These are phyloP conservation scores for Candida patagonica DNA, from an alignment of 805 yeast genomes.

Conservation along the genomic window DNA sequence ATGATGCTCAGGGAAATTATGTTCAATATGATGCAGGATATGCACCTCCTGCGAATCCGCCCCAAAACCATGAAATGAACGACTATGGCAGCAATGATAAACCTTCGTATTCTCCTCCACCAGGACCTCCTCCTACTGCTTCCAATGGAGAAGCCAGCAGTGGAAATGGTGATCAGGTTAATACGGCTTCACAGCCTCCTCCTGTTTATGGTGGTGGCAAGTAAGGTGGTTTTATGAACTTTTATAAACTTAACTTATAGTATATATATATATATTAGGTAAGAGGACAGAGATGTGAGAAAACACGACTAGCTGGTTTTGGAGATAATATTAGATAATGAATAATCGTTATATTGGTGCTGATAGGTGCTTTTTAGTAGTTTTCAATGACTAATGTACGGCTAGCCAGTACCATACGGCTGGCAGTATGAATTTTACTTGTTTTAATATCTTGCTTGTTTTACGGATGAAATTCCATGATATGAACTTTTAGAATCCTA, in stretches of 20 bases:
- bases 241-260: not conserved
- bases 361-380: too few species aligned
- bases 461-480: too few species aligned
- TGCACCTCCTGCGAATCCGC: slow-evolving; percentile 9
- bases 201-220: slow-evolving; percentile 4
- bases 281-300: too few species aligned
- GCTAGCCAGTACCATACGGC: too few species aligned
- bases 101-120: not conserved
- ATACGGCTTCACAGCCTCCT: slow-evolving; percentile 13
- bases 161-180: not conserved
- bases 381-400: too few species aligned
- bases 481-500: too few species aligned
- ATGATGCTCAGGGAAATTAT: slow-evolving; percentile 50
- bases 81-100: slow-evolving; percentile 3
- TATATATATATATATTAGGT: not conserved
- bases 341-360: too few species aligned
- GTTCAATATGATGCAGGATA: slow-evolving; percentile 9
- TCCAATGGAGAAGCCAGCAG: not conserved
- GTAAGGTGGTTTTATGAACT: not conserved
- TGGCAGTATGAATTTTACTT: too few species aligned
- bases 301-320: too few species aligned
- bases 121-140: slow-evolving; percentile 1
- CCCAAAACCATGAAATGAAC: slow-evolving; percentile 7
- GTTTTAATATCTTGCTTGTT: too few species aligned
- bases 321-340: too few species aligned